phyloP scores from a whole-genome alignment of 2,329 filamentous ascomycete species.

The Trichoderma asperellum region DNA sequence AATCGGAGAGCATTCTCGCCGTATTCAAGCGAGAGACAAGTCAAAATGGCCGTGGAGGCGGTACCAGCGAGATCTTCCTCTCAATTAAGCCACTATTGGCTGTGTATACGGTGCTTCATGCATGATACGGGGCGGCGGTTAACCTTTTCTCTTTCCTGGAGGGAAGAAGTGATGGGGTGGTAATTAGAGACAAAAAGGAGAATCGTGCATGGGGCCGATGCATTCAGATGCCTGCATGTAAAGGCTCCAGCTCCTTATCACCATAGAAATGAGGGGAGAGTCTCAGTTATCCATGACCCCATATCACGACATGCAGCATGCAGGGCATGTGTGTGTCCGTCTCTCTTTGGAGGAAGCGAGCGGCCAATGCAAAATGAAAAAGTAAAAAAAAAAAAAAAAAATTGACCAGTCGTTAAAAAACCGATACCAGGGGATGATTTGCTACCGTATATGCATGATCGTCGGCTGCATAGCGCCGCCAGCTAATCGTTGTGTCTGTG shows the following conservation, averaged over 20 bases:
- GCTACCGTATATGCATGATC: not conserved
- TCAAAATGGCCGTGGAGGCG: not conserved
- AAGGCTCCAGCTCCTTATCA: not conserved
- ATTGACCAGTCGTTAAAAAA: not conserved
- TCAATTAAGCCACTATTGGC: not conserved
- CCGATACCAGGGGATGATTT: not conserved
- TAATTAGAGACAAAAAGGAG: not conserved
- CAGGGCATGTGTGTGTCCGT: conserved; percentile 18
- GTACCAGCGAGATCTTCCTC: not conserved
- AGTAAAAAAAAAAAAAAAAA: not conserved
- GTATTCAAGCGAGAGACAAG: not conserved
- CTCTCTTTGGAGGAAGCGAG: conserved; percentile 7
- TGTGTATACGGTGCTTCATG: not conserved
- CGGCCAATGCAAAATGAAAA: not conserved
- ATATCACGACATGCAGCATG: conserved; percentile 6
- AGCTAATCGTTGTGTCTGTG: not conserved
- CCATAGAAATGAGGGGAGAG: not conserved
- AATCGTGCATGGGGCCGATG: not conserved
- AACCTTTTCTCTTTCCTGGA: not conserved
- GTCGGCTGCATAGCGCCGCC: conserved; percentile 5
- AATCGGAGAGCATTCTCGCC: not conserved
- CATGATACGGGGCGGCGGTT: not conserved
- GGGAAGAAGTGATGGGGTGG: not conserved
- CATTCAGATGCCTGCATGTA: not conserved
- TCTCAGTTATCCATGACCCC: not conserved